Evolutionary conservation across 208 protist genomes (phyloP).

Genomic region (Trypanosoma scelopori): DNA sequence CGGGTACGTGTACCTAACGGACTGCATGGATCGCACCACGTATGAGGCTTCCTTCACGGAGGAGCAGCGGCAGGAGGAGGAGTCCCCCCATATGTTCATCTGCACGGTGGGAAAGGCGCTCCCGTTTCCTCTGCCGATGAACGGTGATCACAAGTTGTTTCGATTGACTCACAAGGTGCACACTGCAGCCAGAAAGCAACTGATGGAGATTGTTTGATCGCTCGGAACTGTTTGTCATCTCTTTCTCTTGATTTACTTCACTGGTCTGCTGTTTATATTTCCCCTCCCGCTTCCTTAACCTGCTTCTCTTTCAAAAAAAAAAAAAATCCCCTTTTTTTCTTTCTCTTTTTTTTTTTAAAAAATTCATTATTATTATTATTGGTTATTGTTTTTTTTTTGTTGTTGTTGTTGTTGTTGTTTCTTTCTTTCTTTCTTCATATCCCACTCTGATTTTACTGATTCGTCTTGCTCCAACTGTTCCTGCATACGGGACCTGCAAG

Average conservation of each 20-base stretch:
- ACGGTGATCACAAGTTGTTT: slow-evolving; percentile 90
- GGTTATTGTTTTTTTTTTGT: slow-evolving; percentile 20
- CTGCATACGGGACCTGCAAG: background rate
- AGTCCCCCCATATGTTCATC: slow-evolving; percentile 88
- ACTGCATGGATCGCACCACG: slow-evolving; percentile 63
- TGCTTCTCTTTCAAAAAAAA: too few relatives aligned
- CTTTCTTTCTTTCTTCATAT: slow-evolving; percentile 7
- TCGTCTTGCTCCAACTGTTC: background rate
- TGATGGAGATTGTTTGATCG: slow-evolving; percentile 47
- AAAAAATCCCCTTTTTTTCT: slow-evolving; percentile 16
- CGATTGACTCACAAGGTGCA: slow-evolving; percentile 73
- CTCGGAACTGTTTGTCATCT: background rate
- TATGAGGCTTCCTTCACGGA: slow-evolving; percentile 57
- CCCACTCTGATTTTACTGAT: background rate
- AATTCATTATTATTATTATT: too few relatives aligned
- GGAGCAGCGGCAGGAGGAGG: slow-evolving; percentile 72
- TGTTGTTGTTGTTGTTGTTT: slow-evolving; percentile 25
- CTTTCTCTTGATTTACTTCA: slow-evolving; percentile 1
- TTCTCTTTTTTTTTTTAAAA: slow-evolving; percentile 18
- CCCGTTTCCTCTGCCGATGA: slow-evolving; percentile 86
- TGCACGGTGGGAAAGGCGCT: slow-evolving; percentile 75
- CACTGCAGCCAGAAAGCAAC: slow-evolving; percentile 70
- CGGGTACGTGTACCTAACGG: slow-evolving; percentile 88
- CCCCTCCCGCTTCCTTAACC: slow-evolving; percentile 14
- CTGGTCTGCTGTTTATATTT: slow-evolving; percentile 3